Conservation (phyloP, 2,329 filamentous ascomycete genomes). For the Epichloe aotearoae region DNA sequence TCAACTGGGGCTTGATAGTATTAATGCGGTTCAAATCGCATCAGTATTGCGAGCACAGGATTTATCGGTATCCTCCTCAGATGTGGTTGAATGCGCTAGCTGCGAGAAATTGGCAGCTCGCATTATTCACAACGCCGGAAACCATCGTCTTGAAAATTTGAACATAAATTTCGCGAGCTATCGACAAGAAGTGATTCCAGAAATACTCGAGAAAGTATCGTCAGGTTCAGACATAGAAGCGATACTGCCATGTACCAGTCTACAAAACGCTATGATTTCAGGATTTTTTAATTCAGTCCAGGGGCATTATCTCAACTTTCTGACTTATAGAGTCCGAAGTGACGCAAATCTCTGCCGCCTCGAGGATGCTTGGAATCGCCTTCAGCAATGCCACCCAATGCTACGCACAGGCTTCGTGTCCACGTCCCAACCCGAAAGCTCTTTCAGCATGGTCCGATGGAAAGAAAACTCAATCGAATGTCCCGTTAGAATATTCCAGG, state of each 20-base stretch:
- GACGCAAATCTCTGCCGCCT: conserved; percentile 28
- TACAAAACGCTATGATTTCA: conserved; percentile 69
- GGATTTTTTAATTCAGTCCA: conserved; percentile 58
- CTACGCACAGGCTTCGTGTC: conserved; percentile 62
- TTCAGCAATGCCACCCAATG: conserved; percentile 49
- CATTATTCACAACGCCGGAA: conserved; percentile 9
- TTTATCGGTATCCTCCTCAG: conserved; percentile 47
- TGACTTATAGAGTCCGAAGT: conserved; percentile 38
- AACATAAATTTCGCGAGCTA: conserved; percentile 28
- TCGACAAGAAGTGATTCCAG: conserved; percentile 14
- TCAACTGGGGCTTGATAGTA: conserved; percentile 80
- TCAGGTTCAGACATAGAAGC: conserved; percentile 31
- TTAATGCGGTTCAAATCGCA: conserved; percentile 71
- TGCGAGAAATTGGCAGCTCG: conserved; percentile 25
- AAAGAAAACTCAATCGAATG: conserved; percentile 1
- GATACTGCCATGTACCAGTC: conserved; percentile 63
- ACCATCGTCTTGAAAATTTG: not conserved
- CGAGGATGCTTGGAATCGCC: conserved; percentile 42
- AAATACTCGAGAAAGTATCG: conserved; percentile 14
- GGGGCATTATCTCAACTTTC: conserved; percentile 60
- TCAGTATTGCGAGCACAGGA: conserved; percentile 48
- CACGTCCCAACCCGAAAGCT: conserved; percentile 41
- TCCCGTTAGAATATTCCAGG: conserved; percentile 7
- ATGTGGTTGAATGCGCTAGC: conserved; percentile 55
- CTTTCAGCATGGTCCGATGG: conserved; percentile 67